Conservation (phyloP, 176 grass and related monocot species). For the Ensete glaucum region DNA sequence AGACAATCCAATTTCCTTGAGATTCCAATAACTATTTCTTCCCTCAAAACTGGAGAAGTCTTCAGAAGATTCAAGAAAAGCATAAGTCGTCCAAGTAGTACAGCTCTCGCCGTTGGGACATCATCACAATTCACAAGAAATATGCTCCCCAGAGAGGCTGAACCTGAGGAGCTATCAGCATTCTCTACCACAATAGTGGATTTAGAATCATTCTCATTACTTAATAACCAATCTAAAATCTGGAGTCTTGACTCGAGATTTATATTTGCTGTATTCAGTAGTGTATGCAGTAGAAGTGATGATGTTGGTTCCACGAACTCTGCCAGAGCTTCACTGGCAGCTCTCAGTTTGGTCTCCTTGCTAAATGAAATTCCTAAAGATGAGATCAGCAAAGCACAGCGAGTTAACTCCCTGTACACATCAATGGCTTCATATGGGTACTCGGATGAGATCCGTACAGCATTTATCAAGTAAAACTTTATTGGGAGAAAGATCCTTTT, state of each 20-base stretch:
- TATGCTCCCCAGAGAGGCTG: conserved; percentile 33
- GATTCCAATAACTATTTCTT: conserved; percentile 53
- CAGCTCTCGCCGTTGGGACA: conserved; percentile 31
- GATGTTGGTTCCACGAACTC: conserved; percentile 75
- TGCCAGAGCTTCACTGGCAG: conserved; percentile 57
- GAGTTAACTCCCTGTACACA: conserved; percentile 49
- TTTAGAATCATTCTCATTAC: conserved; percentile 30
- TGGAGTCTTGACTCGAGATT: conserved; percentile 49
- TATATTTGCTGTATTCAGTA: conserved; percentile 53
- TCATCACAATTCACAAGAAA: conserved; percentile 43
- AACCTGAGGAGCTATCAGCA: conserved; percentile 25
- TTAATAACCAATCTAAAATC: conserved; percentile 50
- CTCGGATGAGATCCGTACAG: conserved; percentile 65
- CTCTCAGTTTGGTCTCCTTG: conserved; percentile 44
- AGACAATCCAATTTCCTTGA: conserved; percentile 55
- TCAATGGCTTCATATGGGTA: conserved; percentile 54
- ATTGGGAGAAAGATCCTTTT: conserved; percentile 90
- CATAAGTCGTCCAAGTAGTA: conserved; percentile 52
- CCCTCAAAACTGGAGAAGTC: conserved; percentile 43
- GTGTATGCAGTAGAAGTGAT: conserved; percentile 59
- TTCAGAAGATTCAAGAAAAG: conserved; percentile 71
- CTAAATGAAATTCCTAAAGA: conserved; percentile 63
- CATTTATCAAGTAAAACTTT: conserved; percentile 94
- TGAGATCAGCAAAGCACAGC: conserved; percentile 48
- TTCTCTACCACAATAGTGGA: conserved; percentile 20